These are phyloP conservation scores for Dalechampia spathulata DNA, from an alignment of 441 rosid species.

Conservation along the genomic window DNA sequence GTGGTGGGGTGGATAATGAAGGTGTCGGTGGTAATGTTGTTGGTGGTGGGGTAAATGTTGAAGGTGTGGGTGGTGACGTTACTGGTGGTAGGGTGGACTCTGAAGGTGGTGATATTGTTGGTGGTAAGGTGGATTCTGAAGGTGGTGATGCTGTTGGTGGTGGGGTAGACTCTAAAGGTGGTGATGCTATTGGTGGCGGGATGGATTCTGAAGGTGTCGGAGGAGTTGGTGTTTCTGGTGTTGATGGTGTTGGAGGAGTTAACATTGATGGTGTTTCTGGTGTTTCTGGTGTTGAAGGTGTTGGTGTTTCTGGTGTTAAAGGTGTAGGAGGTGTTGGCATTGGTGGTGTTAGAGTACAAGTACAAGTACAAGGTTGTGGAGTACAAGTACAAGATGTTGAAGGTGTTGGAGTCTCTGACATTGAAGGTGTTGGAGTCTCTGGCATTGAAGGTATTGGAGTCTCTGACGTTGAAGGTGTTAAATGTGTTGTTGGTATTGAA, in stretches of 20 bases:
- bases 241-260: constrained; percentile 7
- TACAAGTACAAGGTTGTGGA: constrained; percentile 12
- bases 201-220: not conserved
- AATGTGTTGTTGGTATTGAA: not conserved
- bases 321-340: not conserved
- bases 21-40: not conserved
- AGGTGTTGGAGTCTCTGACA: not conserved
- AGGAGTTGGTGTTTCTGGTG: not conserved
- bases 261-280: not conserved
- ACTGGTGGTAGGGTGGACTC: too few relatives aligned
- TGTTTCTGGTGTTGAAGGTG: not conserved
- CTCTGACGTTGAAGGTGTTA: too few relatives aligned
- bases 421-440: not conserved
- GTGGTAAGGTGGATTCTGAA: constrained; percentile 18
- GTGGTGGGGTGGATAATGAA: constrained; percentile 2
- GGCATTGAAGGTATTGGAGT: constrained; percentile 7
- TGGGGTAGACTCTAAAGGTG: not conserved
- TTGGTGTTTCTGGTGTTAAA: constrained; percentile 7
- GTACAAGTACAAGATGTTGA: constrained; percentile 3
- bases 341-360: not conserved
- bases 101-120: not conserved
- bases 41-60: not conserved
- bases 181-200: not conserved
- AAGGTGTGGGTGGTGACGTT: not conserved
- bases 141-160: constrained; percentile 9